Base-by-base conservation (phyloP, 176 grass and related monocot species). In the Oryza nivara region DNA sequence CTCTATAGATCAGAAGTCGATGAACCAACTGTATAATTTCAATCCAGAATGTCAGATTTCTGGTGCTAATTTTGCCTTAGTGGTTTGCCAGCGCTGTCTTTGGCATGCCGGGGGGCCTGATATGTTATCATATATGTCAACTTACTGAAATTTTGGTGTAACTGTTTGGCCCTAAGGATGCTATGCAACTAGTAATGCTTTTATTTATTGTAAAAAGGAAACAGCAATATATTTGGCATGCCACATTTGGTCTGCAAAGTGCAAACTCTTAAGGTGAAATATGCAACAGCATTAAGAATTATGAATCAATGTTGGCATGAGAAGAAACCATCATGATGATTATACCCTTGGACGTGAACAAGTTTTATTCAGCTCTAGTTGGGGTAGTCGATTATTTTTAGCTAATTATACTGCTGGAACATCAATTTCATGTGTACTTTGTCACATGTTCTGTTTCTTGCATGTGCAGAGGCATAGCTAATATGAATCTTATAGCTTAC, bases 101-200 rank as follows among this genome's bases (percentile, higher is more conserved):
- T 72, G 13, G 66, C 74, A 73, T 25, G 34, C 43, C 17, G n/a
- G 35, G n/a, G 43, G 26, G 5, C 36, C 68, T 77, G 69, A 70
- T 30, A 26, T 70, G 64, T 48, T 1, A 70, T 38, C 2, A 52
- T 48, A 40, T n/a, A 52, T 72, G 7, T 11, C 32, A 78, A 77
- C 14, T 67, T 72, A 43, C 67, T 72, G 69, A 63, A 30, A 9
- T 40, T 74, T 86, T 35, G 20, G 9, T 72, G 69, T 40, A n/a
- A 72, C 10, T 66, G 22, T 66, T 66, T 28, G 64, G 64, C 8
- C n/a, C 64, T 12, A 67, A 30, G 11, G 26, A 32, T 8, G 11
- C 13, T 14, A 30, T 61, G 56, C 56, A 61, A 22, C 20, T 61
- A 61, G 19, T n/a, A 61, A 19, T 56, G 52, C 16, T 56, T 54